These are phyloP conservation scores for Alternaria postmessia DNA, from an alignment of 2,329 filamentous ascomycete genomes.

Conservation along the genomic window DNA sequence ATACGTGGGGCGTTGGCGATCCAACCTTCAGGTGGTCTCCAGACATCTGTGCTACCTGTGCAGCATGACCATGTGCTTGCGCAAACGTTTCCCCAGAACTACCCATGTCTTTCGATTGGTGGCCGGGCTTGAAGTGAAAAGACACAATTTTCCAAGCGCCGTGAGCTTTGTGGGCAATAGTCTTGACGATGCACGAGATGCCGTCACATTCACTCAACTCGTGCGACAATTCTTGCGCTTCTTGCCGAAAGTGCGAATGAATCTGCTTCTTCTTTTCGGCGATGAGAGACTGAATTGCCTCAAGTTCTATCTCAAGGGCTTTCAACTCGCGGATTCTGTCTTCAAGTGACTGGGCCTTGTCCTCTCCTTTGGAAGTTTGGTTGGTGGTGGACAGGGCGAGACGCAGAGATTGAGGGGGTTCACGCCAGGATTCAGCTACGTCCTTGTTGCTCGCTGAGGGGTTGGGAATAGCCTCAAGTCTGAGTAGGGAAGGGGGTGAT, in stretches of 20 bases:
- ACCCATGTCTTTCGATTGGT: conserved; percentile 33
- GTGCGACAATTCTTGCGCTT: conserved; percentile 46
- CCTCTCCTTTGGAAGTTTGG: conserved; percentile 10
- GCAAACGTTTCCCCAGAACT: conserved; percentile 33
- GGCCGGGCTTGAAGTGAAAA: conserved; percentile 38
- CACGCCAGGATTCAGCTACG: conserved; percentile 47
- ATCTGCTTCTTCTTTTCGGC: conserved; percentile 48
- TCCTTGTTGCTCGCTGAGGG: conserved; percentile 36
- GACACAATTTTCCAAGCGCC: conserved; percentile 44
- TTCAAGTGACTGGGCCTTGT: conserved; percentile 37
- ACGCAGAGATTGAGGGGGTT: conserved; percentile 47
- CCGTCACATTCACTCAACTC: conserved; percentile 55
- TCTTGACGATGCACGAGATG: conserved; percentile 53
- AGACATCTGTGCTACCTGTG: conserved; percentile 29
- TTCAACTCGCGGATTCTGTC: conserved; percentile 53
- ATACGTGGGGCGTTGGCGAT: conserved; percentile 22
- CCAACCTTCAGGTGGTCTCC: conserved; percentile 24
- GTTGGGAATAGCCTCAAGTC: conserved; percentile 45
- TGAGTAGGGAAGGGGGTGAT: conserved; percentile 48
- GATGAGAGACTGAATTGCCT: conserved; percentile 49
- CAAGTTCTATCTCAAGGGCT: conserved; percentile 50
- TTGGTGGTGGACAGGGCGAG: conserved; percentile 29
- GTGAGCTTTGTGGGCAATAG: conserved; percentile 48
- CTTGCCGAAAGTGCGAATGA: conserved; percentile 39
- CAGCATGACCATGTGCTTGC: conserved; percentile 22